Evolutionary conservation across 345 rosid genomes (phyloP), one percentile per base, ranked within the genome.

Genomic region (Aurinia saxatilis): DNA sequence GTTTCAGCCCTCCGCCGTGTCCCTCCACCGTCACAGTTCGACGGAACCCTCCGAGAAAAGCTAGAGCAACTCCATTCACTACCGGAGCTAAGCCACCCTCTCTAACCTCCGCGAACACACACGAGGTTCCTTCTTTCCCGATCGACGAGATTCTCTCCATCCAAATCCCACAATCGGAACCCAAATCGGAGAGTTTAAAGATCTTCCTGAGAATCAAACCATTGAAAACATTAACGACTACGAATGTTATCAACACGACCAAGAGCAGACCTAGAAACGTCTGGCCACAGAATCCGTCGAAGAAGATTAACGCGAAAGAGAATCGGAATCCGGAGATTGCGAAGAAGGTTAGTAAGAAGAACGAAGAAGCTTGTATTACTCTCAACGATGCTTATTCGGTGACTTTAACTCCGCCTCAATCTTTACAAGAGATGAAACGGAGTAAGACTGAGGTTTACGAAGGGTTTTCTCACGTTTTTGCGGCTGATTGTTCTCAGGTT

Each of bases 401-500:
- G 44, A 82, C 82, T 0, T 7, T 92, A 44, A 73, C 82, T 1
- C 93, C 93, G 5, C 95, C 97, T 0, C 19, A 17, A 46, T 71
- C 77, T 7, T 61, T 87, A 39, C 87, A 83, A 60, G 88, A 79
- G 13, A 74, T 87, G 2, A 92, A 85, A 63, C 74, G 86, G 59
- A 83, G 72, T 12, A 89, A 82, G 58, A 75, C 91, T n/a, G 95
- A 87, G 73, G 79, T 85, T 0, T 92, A 68, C 11, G 86, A 85
- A 63, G 98, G 98, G n/a, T 89, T 92, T 61, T 89, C 95, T 14
- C 67, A 75, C 14, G 98, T 92, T 15, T 92, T 92, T 60, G 63
- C 87, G 0, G 47, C 81, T 1, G 71, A 82, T 68, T 82, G 91
- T 5, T 77, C 87, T 1, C 98, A 91, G 92, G 98, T 90, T 41